Evolutionary conservation across 31 red algal species (phyloP).

Genomic region (Asparagopsis taxiformis): DNA sequence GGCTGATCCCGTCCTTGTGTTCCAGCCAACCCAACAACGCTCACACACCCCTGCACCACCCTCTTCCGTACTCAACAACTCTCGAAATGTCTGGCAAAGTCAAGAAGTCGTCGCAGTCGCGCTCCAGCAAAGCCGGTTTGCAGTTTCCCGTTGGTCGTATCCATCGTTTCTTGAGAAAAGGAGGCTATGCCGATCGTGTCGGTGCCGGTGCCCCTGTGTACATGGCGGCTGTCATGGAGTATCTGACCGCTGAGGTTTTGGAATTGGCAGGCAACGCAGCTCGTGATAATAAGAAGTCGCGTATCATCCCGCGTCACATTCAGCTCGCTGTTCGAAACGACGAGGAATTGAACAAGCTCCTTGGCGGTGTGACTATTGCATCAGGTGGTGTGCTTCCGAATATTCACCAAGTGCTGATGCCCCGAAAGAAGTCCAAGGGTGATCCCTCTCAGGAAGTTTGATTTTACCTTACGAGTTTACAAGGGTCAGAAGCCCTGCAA

Average conservation of each 20-base stretch:
- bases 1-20: background rate
- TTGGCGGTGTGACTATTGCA: constrained; percentile 93
- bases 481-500: background rate
- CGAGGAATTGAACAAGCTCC: constrained; percentile 98
- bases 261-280: constrained; percentile 95
- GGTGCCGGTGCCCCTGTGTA: constrained; percentile 98
- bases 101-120: constrained; percentile 79
- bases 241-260: constrained; percentile 97
- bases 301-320: constrained; percentile 98
- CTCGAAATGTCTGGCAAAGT: constrained; percentile 67
- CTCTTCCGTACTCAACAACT: background rate
- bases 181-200: constrained; percentile 95
- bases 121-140: constrained; percentile 93
- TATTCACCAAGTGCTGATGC: constrained; percentile 93
- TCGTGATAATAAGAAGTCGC: constrained; percentile 99
- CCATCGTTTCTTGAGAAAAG: constrained; percentile 87
- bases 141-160: constrained; percentile 99
- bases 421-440: constrained; percentile 89
- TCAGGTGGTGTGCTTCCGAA: constrained; percentile 98
- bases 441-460: constrained; percentile 81
- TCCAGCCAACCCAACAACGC: background rate
- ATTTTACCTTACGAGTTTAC: background rate
- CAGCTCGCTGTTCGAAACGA: constrained; percentile 98
- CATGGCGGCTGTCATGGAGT: constrained; percentile 99
- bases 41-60: background rate